Percentiles rank a stretch among this genome's conserved stretches.
phyloP scores from a whole-genome alignment of 1,284 basidiomycete species.

The Rhodotorula sp. region DNA sequence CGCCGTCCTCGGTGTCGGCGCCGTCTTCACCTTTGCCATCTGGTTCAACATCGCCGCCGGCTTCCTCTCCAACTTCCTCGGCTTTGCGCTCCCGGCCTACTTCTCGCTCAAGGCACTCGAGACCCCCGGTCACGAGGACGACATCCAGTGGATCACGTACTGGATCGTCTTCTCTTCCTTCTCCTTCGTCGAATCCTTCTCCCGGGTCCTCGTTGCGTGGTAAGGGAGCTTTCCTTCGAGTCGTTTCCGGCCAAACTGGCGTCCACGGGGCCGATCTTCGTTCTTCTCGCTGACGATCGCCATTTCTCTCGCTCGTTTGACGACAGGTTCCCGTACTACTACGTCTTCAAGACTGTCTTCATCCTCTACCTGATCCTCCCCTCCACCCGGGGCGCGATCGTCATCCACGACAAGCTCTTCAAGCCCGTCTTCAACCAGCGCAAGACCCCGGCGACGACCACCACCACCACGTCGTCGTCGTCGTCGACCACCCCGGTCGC shows the following conservation, averaged over 20 bases:
- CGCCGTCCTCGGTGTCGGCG: slow-evolving; percentile 71
- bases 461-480: not conserved
- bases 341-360: slow-evolving; percentile 45
- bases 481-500: slow-evolving; percentile 6
- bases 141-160: slow-evolving; percentile 77
- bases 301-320: not conserved
- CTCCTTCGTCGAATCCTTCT: slow-evolving; percentile 77
- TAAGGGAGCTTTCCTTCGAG: slow-evolving; percentile 4
- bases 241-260: too few species aligned
- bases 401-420: slow-evolving; percentile 40
- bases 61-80: slow-evolving; percentile 78
- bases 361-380: slow-evolving; percentile 47
- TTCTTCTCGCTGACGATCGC: not conserved
- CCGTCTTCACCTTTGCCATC: slow-evolving; percentile 61
- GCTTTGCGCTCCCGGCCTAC: slow-evolving; percentile 79
- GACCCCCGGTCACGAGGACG: slow-evolving; percentile 54
- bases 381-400: slow-evolving; percentile 40
- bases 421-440: slow-evolving; percentile 27
- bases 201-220: slow-evolving; percentile 70
- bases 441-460: slow-evolving; percentile 4
- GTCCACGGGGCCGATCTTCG: too few species aligned
- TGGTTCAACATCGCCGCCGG: slow-evolving; percentile 76
- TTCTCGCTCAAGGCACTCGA: slow-evolving; percentile 84
- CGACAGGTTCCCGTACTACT: slow-evolving; percentile 47
- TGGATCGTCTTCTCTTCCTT: slow-evolving; percentile 84